Evolutionary conservation across 441 rosid genomes (phyloP).

Genomic region (Bruguiera hainesii): DNA sequence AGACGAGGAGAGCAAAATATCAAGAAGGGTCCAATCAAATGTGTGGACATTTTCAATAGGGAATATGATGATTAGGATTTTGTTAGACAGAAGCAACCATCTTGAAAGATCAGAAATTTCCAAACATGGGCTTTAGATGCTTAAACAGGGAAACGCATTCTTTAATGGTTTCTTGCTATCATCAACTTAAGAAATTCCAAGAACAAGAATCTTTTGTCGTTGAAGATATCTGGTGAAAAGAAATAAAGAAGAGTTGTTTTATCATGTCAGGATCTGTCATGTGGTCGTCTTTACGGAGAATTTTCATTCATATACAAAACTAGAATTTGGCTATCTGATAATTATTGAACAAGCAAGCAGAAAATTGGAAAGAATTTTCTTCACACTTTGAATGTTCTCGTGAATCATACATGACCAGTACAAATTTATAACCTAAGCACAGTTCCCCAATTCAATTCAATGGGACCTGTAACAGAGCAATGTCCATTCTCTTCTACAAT

Average conservation of each 20-base stretch:
- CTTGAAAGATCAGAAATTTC: constrained; percentile 18
- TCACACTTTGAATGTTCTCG: constrained; percentile 48
- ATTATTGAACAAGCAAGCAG: neutral
- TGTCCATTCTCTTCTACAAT: constrained; percentile 44
- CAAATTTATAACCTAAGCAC: constrained; percentile 34
- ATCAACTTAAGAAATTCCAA: constrained; percentile 30
- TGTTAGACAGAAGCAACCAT: constrained; percentile 18
- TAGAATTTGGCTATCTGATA: neutral
- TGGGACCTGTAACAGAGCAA: constrained; percentile 50
- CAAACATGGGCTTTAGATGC: constrained; percentile 18
- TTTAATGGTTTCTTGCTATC: constrained; percentile 35
- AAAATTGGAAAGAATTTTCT: constrained; percentile 34
- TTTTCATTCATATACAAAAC: neutral
- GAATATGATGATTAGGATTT: constrained; percentile 6
- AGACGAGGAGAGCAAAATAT: constrained; percentile 8
- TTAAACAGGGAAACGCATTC: constrained; percentile 9
- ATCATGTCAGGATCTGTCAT: too few species aligned
- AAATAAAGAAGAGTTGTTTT: too few species aligned
- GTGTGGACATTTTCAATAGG: neutral
- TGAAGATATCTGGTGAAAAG: neutral
- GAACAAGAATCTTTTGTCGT: constrained; percentile 16
- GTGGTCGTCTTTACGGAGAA: too few species aligned
- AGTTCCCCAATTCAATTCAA: constrained; percentile 36
- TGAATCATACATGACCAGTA: constrained; percentile 44
- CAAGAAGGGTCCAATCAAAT: constrained; percentile 14